These are phyloP conservation scores for Puccinellia tenuiflora DNA, from an alignment of 176 grass and related monocot genomes.

Conservation along the genomic window DNA sequence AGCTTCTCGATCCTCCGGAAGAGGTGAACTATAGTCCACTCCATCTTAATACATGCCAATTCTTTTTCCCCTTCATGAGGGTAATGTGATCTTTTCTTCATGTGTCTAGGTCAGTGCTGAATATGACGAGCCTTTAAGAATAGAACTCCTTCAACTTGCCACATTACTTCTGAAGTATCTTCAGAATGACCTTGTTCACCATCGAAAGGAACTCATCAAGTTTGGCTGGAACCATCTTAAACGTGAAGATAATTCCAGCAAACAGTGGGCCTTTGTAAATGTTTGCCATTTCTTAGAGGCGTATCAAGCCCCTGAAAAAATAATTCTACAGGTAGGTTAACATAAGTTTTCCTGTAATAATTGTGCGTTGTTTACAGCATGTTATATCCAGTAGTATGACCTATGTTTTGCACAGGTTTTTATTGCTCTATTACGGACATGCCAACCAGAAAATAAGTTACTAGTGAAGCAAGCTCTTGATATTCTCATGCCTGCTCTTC, in stretches of 20 bases:
- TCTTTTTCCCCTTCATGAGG: background rate
- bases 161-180: conserved; percentile 98
- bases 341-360: conserved; percentile 5
- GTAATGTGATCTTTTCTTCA: conserved; percentile 12
- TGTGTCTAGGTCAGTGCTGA: conserved; percentile 81
- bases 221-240: conserved; percentile 99
- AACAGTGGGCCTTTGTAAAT: conserved; percentile 99
- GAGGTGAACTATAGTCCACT: conserved; percentile 47
- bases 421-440: conserved; percentile 91
- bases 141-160: conserved; percentile 97
- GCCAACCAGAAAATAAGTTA: conserved; percentile 97
- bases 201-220: conserved; percentile 97
- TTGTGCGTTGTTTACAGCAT: conserved; percentile 10
- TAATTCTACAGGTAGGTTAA: conserved; percentile 80
- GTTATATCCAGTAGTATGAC: background rate
- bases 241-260: conserved; percentile 99
- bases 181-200: conserved; percentile 89
- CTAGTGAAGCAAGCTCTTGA: conserved; percentile 96
- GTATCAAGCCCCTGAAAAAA: conserved; percentile 98
- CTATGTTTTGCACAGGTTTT: conserved; percentile 58
- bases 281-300: conserved; percentile 98
- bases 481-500: conserved; percentile 98
- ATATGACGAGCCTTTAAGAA: conserved; percentile 93
- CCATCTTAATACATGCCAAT: background rate
- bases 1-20: conserved; percentile 97